Evolutionary conservation across 306 rosid genomes (phyloP).

Genomic region (Echinosophora koreensis): DNA sequence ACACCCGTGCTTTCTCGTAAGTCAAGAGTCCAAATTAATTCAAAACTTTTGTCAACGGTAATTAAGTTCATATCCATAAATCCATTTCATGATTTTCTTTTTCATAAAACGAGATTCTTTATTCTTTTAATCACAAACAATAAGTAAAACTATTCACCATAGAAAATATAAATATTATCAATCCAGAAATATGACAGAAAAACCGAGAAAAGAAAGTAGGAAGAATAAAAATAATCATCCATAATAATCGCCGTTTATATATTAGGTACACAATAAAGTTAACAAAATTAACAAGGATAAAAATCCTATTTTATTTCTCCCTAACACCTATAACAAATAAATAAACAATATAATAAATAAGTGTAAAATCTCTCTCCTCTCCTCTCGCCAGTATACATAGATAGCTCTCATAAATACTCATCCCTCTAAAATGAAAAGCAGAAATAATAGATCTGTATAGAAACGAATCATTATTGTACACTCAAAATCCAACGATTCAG

Average conservation of each 20-base stretch:
- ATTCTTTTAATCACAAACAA: too few species aligned
- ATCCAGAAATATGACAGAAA: too few species aligned
- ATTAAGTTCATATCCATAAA: too few species aligned
- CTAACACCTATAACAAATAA: constrained; percentile 39
- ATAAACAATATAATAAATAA: neutral
- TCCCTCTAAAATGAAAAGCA: neutral
- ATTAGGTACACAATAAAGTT: neutral
- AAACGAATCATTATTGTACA: neutral
- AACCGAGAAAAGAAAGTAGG: too few species aligned
- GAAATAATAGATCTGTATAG: neutral
- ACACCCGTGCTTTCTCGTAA: too few species aligned
- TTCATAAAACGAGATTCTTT: too few species aligned
- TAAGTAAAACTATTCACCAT: too few species aligned
- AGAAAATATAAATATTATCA: too few species aligned
- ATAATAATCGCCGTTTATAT: neutral
- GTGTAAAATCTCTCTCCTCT: constrained; percentile 12
- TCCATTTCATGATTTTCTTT: too few species aligned
- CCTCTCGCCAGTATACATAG: neutral
- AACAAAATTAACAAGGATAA: neutral
- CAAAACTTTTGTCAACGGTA: too few species aligned
- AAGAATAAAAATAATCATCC: neutral
- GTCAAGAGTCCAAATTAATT: too few species aligned
- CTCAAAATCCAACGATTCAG: neutral
- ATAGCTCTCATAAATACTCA: neutral
- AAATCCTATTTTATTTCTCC: constrained; percentile 31